phyloP scores from a whole-genome alignment of 2,329 filamentous ascomycete genomes.

The Sporothrix pallida region DNA sequence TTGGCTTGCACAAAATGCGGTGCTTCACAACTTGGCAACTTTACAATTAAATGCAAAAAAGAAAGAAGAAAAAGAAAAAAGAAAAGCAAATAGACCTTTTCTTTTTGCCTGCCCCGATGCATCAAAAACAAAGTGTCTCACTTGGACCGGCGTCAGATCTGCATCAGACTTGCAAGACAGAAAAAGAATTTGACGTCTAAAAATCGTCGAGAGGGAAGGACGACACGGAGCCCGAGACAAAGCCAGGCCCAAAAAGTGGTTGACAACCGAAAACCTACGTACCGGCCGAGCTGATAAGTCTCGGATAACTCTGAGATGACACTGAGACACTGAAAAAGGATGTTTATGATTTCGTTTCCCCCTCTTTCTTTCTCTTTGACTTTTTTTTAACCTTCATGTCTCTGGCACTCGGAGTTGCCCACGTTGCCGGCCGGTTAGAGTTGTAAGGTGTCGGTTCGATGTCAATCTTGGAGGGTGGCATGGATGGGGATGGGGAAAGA shows the following conservation, averaged over 20 bases:
- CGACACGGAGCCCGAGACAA: not conserved
- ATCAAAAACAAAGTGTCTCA: not conserved
- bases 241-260: not conserved
- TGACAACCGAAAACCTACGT: not conserved
- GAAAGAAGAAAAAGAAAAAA: no score
- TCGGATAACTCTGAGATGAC: not conserved
- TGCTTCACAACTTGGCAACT: not conserved
- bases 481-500: not conserved
- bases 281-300: not conserved
- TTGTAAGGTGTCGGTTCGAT: not conserved
- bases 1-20: not conserved
- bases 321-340: not conserved
- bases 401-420: not conserved
- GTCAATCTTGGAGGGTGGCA: not conserved
- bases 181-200: not conserved
- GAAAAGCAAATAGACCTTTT: not conserved
- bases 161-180: no score
- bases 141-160: not conserved
- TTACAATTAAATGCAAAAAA: no score
- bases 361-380: not conserved
- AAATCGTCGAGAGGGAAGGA: not conserved
- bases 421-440: constrained; percentile 3
- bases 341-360: not conserved
- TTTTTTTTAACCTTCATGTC: not conserved
- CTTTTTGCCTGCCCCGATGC: not conserved